Evolutionary conservation across 2,329 filamentous ascomycete genomes (phyloP).

Genomic region (Ceratocystis albifundus): DNA sequence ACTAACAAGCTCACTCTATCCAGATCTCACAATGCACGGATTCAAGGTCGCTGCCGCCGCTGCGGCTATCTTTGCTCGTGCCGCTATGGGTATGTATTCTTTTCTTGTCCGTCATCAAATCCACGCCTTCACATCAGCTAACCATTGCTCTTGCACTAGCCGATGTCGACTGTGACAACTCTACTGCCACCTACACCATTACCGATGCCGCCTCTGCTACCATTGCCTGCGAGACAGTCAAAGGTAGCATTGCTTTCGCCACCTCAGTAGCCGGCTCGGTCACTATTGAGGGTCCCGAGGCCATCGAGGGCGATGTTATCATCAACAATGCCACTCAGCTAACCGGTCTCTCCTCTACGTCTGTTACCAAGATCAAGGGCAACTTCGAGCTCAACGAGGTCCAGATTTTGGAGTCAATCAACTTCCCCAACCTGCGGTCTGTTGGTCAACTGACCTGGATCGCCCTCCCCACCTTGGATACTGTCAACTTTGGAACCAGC

Average conservation of each 20-base stretch:
- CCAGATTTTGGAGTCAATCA: constrained; percentile 56
- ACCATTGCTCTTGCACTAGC: background rate
- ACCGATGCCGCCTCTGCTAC: constrained; percentile 50
- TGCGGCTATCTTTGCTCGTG: constrained; percentile 33
- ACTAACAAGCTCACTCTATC: background rate
- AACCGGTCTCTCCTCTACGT: constrained; percentile 48
- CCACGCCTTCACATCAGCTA: background rate
- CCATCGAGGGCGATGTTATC: constrained; percentile 47
- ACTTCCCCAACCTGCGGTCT: constrained; percentile 51
- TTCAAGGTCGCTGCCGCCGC: constrained; percentile 37
- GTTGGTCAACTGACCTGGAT: constrained; percentile 60
- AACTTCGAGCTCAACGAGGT: constrained; percentile 58
- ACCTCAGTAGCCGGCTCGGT: constrained; percentile 42
- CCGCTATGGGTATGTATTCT: constrained; percentile 35
- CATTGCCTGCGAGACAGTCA: constrained; percentile 52
- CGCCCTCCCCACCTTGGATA: constrained; percentile 52
- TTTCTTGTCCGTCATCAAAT: background rate
- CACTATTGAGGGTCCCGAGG: constrained; percentile 47
- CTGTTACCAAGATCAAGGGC: constrained; percentile 54
- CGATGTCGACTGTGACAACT: constrained; percentile 27
- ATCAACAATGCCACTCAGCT: constrained; percentile 48
- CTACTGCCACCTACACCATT: constrained; percentile 40
- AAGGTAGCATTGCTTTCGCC: constrained; percentile 42
- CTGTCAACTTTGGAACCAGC: constrained; percentile 39
- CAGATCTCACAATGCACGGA: constrained; percentile 36